Conservation (phyloP, 140 eudicot genomes). For the Oenanthe javanica region DNA sequence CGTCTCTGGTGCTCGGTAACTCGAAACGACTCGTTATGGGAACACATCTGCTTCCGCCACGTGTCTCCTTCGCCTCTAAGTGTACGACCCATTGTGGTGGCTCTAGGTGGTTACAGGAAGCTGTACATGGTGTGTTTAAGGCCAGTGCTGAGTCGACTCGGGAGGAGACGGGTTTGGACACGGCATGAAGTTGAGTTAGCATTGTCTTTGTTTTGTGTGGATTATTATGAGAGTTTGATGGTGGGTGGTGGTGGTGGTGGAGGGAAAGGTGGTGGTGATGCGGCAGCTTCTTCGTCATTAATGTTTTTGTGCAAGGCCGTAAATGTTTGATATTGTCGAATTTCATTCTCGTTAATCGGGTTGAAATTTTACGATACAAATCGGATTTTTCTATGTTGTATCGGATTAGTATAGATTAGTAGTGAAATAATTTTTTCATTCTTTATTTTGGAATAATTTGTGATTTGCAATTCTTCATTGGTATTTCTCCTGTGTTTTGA, state of each 20-base stretch:
- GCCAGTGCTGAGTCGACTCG: constrained; percentile 63
- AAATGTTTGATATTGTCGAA: not conserved
- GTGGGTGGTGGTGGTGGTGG: constrained; percentile 22
- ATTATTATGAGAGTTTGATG: constrained; percentile 70
- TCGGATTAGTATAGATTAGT: not conserved
- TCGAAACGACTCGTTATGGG: constrained; percentile 74
- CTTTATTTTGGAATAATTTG: not conserved
- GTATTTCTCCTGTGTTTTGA: too few relatives aligned
- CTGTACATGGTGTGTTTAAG: constrained; percentile 74
- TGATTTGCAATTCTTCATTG: not conserved
- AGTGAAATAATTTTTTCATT: not conserved
- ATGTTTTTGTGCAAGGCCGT: constrained; percentile 81
- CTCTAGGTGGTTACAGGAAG: constrained; percentile 80
- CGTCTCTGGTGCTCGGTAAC: constrained; percentile 65
- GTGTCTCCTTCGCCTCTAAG: constrained; percentile 57
- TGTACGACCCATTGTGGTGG: constrained; percentile 60
- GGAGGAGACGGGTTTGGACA: constrained; percentile 48
- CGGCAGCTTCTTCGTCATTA: constrained; percentile 59
- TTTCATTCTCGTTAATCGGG: not conserved
- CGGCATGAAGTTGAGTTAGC: constrained; percentile 77
- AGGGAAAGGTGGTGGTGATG: constrained; percentile 29
- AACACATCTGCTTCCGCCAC: constrained; percentile 85
- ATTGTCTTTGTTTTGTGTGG: constrained; percentile 77
- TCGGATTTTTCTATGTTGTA: too few relatives aligned
- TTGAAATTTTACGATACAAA: not conserved